phyloP scores from a whole-genome alignment of 2,329 filamentous ascomycete genomes.

The Thelonectria olida region DNA sequence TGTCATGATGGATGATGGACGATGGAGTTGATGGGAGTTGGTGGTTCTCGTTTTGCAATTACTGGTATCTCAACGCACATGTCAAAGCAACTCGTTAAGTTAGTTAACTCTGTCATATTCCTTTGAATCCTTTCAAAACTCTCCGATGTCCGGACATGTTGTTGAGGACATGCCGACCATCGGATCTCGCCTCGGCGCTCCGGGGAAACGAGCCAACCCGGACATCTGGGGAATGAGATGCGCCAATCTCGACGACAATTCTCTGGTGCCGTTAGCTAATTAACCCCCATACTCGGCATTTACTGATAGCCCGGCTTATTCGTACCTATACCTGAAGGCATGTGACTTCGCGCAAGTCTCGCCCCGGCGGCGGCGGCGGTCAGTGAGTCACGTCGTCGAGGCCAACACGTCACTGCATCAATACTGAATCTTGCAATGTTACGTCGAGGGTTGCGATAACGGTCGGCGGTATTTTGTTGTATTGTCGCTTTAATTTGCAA shows the following conservation, averaged over 20 bases:
- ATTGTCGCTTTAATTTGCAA: neutral
- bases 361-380: slow-evolving; percentile 1
- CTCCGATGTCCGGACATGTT: too few relatives aligned
- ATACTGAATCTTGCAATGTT: neutral
- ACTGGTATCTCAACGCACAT: too few relatives aligned
- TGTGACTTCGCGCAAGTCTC: slow-evolving; percentile 26
- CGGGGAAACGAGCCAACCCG: neutral
- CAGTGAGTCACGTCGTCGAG: slow-evolving; percentile 21
- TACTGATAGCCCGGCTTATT: neutral
- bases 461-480: neutral
- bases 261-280: too few relatives aligned
- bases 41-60: too few relatives aligned
- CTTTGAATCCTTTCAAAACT: too few relatives aligned
- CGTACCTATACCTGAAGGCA: neutral
- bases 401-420: neutral
- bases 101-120: too few relatives aligned
- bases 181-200: neutral
- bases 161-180: neutral
- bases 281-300: too few relatives aligned
- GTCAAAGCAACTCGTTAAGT: too few relatives aligned
- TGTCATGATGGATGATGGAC: too few relatives aligned
- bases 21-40: too few relatives aligned
- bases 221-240: neutral
- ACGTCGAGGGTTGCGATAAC: slow-evolving; percentile 3
- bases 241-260: too few relatives aligned